Percentiles rank a stretch among this genome's conserved stretches.
These are phyloP conservation scores for Stentor roeselii DNA, from an alignment of 73 alveolate genomes.

Conservation along the genomic window DNA sequence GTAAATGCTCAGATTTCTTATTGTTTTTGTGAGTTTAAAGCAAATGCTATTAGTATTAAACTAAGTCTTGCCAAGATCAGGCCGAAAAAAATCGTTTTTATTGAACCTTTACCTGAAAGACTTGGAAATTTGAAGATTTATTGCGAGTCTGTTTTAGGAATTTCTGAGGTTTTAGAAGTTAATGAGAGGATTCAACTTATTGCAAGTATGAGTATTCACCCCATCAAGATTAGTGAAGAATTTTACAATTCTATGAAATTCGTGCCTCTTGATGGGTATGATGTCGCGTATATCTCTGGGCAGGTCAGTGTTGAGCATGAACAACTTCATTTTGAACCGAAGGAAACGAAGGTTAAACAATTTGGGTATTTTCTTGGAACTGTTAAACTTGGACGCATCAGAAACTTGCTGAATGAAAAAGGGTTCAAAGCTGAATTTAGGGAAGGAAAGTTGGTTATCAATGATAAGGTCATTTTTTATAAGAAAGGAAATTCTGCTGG, in stretches of 20 bases:
- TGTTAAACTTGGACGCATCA: constrained; percentile 4
- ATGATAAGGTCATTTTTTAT: neutral
- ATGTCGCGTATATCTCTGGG: constrained; percentile 4
- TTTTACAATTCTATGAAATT: neutral
- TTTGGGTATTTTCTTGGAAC: constrained; percentile 12
- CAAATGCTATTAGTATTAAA: neutral
- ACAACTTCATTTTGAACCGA: neutral
- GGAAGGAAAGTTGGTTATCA: constrained; percentile 11
- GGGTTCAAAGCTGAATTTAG: constrained; percentile 15
- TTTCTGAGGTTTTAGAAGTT: neutral
- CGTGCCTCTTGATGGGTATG: neutral
- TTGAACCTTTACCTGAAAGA: neutral
- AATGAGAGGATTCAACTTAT: constrained; percentile 4
- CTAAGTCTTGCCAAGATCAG: neutral
- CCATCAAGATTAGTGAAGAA: constrained; percentile 3
- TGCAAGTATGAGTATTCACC: neutral
- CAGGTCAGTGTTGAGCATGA: neutral
- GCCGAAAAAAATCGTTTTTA: neutral
- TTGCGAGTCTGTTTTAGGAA: neutral
- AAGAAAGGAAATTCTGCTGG: neutral
- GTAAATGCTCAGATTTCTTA: neutral
- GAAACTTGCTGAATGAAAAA: neutral
- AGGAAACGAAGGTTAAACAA: neutral
- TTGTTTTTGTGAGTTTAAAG: neutral
- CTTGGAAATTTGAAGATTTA: neutral